Evolutionary conservation across 306 rosid genomes (phyloP).

Genomic region (Rosa rugosa): DNA sequence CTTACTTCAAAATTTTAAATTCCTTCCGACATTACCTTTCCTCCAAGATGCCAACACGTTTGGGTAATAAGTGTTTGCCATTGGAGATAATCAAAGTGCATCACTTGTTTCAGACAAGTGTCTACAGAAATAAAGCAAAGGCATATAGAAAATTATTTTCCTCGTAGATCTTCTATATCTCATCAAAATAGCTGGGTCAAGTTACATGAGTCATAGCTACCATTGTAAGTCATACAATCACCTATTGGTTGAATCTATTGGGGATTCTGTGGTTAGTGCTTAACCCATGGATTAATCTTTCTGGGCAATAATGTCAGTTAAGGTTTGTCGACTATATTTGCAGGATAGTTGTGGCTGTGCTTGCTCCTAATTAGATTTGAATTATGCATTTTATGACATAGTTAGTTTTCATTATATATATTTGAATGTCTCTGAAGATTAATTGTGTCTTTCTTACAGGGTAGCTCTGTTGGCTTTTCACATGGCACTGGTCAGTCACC

Average conservation of each 20-base stretch:
- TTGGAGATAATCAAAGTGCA: not conserved
- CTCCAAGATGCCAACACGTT: no score
- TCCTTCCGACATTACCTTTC: no score
- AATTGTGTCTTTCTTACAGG: conserved; percentile 52
- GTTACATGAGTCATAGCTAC: not conserved
- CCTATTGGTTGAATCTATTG: not conserved
- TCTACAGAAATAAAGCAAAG: not conserved
- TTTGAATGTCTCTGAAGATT: conserved; percentile 26
- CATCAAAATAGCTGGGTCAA: not conserved
- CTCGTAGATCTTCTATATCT: not conserved
- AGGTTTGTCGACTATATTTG: not conserved
- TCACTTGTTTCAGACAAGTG: no score
- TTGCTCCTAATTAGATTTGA: not conserved
- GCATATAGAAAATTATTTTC: not conserved
- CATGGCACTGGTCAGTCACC: conserved; percentile 60
- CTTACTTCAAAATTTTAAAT: no score
- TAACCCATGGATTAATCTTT: not conserved
- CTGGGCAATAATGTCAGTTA: not conserved
- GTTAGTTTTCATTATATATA: not conserved
- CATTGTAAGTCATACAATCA: not conserved
- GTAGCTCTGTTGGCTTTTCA: conserved; percentile 80
- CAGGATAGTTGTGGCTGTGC: conserved; percentile 1
- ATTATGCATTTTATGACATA: not conserved
- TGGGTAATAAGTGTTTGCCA: no score
- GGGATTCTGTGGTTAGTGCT: not conserved